These are phyloP conservation scores for Entelexis paramagnoliae DNA, from an alignment of 1,139 yeast species.

Conservation along the genomic window DNA sequence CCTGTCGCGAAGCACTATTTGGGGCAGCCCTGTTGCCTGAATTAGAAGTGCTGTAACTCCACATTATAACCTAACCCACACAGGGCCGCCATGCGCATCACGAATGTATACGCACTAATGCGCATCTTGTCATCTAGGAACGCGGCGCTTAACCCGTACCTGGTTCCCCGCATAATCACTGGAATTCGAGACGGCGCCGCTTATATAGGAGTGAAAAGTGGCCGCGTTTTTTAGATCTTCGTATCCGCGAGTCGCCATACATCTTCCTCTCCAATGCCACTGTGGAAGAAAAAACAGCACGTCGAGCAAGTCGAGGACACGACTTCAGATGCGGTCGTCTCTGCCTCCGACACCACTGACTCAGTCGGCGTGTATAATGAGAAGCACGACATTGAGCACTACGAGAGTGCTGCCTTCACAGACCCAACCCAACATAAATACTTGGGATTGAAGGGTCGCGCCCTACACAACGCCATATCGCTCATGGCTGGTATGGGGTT, in stretches of 20 bases:
- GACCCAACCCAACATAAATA: conserved; percentile 6
- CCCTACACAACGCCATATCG: conserved; percentile 41
- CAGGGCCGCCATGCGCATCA: neutral
- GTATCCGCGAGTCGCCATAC: neutral
- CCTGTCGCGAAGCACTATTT: neutral
- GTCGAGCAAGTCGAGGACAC: conserved; percentile 2
- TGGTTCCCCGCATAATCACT: neutral
- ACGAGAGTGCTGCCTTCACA: neutral
- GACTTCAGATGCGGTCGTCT: neutral
- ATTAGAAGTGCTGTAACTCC: neutral
- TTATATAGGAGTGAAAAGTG: neutral
- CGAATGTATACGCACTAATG: neutral
- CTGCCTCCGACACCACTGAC: neutral
- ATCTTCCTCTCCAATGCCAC: neutral
- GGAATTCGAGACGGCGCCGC: neutral
- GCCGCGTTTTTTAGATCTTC: neutral
- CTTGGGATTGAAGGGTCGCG: conserved; percentile 41
- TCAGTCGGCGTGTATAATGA: neutral
- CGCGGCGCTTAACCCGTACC: conserved; percentile 1
- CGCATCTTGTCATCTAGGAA: neutral
- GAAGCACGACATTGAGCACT: neutral
- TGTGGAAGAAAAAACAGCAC: neutral
- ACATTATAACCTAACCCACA: neutral
- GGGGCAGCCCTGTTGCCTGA: neutral
- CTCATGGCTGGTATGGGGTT: conserved; percentile 55